Base-by-base conservation (phyloP, 2,329 filamentous ascomycete species). In the Sclerotinia nivalis region DNA sequence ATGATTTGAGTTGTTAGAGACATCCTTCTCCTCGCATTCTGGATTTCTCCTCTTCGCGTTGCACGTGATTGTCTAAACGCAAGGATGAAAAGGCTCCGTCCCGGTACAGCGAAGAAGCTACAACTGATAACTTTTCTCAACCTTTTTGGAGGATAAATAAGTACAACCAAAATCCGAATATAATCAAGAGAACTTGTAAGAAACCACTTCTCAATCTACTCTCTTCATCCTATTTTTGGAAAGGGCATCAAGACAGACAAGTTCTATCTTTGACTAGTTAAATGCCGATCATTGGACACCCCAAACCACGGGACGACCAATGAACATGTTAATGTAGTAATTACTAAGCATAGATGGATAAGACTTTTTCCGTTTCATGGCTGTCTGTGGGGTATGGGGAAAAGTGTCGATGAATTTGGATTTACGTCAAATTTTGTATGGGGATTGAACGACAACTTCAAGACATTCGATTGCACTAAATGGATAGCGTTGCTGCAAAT, bases 1-100 rank as follows among this genome's bases (percentile, higher is more conserved):
- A 65, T 71, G 43, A 76, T 62, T 67, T 76, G 74, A n/a, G 75
- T 78, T 52, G 72, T 73, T 45, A 75, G 71, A 49, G 75, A 74
- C 76, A 77, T 77, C 37, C 72, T 65, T 65, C 25, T 22, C n/a
- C 62, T 66, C 49, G 31, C 55, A 37, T 55, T 55, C 28, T 40
- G 20, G 20, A 28, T 54, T 9, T 31, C 25, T 25, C n/a, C 31
- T 50, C 25, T 25, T 34, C 43, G 8, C 5, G 37, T 8, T 31
- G 13, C 67, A 69, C 67, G 67, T 69, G 67, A 69, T 47, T 43
- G 54, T n/a, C 15, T 18, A 20, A 66, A 52, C n/a, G n/a, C 62
- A 54, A 31, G 47, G 50, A 66, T 65, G 62, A 52, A 65, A 31
- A 31, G 47, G 56, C 20, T 43, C 10, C 4, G 55, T 58, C 37